Percentiles rank a stretch among this genome's conserved stretches.
Conservation (phyloP, 2,329 filamentous ascomycete species). For the Diaporthe citrichinensis region DNA sequence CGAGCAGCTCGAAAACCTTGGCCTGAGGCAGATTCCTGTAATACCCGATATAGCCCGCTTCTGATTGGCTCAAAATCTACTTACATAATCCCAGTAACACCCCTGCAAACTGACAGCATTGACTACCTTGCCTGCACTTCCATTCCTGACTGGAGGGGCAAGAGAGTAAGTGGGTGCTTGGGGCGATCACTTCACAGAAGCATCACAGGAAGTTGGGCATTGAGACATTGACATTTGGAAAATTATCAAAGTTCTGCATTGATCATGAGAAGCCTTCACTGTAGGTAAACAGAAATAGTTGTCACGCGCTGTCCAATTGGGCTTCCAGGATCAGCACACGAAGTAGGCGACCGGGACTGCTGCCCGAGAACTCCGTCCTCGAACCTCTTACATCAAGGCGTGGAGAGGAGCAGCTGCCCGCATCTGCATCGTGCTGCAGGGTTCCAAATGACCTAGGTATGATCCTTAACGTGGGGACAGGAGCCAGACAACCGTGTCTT, state of each 20-base stretch:
- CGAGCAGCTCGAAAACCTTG: constrained; percentile 37
- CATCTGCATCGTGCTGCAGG: constrained; percentile 34
- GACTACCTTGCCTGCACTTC: background rate
- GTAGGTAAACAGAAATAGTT: no score
- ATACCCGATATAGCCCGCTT: constrained; percentile 18
- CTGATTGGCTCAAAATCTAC: constrained; percentile 11
- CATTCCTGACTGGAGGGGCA: constrained; percentile 10
- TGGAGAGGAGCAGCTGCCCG: constrained; percentile 27
- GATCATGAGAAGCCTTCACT: background rate
- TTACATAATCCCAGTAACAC: background rate
- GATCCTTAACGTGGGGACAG: constrained; percentile 26
- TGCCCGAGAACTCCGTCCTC: constrained; percentile 24
- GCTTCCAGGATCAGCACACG: background rate
- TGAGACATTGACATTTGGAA: background rate
- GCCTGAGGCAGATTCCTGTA: constrained; percentile 35
- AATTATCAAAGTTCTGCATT: background rate
- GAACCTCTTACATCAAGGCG: constrained; percentile 25
- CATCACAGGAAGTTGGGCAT: background rate
- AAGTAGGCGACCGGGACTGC: background rate
- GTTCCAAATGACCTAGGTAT: constrained; percentile 5
- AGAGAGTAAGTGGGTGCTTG: background rate
- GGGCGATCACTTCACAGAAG: background rate
- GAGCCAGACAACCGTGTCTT: background rate
- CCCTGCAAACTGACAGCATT: background rate
- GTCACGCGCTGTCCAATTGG: background rate